These are phyloP conservation scores for Cucurbita moschata DNA, from an alignment of 306 rosid species.

Conservation along the genomic window DNA sequence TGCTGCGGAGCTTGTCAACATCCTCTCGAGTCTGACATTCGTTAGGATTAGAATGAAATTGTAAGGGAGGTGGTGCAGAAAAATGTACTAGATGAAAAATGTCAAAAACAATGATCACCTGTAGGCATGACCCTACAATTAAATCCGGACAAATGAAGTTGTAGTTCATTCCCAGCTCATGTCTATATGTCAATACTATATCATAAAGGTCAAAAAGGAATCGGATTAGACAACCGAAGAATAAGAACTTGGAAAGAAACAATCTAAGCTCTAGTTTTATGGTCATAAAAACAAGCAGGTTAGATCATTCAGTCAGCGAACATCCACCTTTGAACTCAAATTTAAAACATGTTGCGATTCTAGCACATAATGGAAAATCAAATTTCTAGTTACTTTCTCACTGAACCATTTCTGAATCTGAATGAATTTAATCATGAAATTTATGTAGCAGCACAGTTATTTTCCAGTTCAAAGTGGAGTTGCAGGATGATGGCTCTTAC, in stretches of 20 bases:
- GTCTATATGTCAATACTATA: conserved; percentile 88
- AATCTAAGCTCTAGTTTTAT: neutral
- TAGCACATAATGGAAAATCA: neutral
- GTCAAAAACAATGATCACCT: conserved; percentile 36
- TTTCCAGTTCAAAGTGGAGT: neutral
- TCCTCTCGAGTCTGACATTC: conserved; percentile 60
- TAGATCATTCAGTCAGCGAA: neutral
- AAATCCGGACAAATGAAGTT: conserved; percentile 74
- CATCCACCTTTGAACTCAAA: neutral
- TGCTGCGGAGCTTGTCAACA: conserved; percentile 68
- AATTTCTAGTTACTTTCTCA: neutral
- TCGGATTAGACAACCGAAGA: conserved; percentile 3
- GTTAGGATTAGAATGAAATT: neutral
- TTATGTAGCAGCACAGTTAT: neutral
- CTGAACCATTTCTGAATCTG: neutral
- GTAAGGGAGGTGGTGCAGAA: conserved; percentile 15
- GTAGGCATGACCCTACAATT: conserved; percentile 93
- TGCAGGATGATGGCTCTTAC: conserved; percentile 30
- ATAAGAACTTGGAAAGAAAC: neutral
- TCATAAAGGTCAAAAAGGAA: conserved; percentile 16
- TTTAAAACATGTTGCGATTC: neutral
- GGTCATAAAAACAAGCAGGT: neutral
- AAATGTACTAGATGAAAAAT: neutral
- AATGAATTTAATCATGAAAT: neutral
- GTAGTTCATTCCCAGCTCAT: conserved; percentile 88